phyloP scores from a whole-genome alignment of 495 filamentous ascomycete genomes.

The Hypoxylon fuscum region DNA sequence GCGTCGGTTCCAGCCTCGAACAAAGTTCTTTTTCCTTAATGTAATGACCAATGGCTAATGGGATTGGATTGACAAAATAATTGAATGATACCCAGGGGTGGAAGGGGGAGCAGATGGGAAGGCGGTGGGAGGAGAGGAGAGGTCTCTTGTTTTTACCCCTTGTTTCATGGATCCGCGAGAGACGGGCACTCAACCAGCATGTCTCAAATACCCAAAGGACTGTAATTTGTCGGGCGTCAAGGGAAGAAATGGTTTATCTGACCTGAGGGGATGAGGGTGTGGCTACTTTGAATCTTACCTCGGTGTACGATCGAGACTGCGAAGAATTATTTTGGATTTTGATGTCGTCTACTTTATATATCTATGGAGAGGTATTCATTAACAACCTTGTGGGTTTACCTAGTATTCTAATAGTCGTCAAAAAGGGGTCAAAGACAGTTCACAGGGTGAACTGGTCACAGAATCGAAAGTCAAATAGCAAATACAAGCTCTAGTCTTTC shows the following conservation, averaged over 20 bases:
- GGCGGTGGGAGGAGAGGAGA: slow-evolving; percentile 4
- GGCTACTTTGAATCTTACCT: neutral
- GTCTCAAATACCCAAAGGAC: slow-evolving; percentile 21
- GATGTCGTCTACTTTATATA: slow-evolving; percentile 22
- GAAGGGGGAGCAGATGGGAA: slow-evolving; percentile 27
- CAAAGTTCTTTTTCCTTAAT: slow-evolving; percentile 34
- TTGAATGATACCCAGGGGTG: slow-evolving; percentile 49
- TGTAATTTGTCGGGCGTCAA: slow-evolving; percentile 30
- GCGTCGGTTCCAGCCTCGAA: slow-evolving; percentile 9
- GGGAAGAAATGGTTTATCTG: slow-evolving; percentile 23
- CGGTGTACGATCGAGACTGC: neutral
- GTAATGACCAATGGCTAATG: slow-evolving; percentile 43
- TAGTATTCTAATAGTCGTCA: slow-evolving; percentile 26
- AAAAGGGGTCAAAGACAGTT: no score
- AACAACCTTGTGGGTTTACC: neutral
- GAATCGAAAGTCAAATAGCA: slow-evolving; percentile 1
- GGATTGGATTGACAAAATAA: slow-evolving; percentile 43
- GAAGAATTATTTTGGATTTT: slow-evolving; percentile 3
- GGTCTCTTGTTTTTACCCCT: slow-evolving; percentile 25
- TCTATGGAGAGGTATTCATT: slow-evolving; percentile 8
- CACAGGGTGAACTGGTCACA: neutral
- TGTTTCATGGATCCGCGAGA: slow-evolving; percentile 17
- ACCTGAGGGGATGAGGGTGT: slow-evolving; percentile 18
- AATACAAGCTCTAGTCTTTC: no score
- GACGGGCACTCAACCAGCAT: slow-evolving; percentile 15